These are phyloP conservation scores for Thielaviopsis ethacetica DNA, from an alignment of 2,329 filamentous ascomycete genomes.

Conservation along the genomic window DNA sequence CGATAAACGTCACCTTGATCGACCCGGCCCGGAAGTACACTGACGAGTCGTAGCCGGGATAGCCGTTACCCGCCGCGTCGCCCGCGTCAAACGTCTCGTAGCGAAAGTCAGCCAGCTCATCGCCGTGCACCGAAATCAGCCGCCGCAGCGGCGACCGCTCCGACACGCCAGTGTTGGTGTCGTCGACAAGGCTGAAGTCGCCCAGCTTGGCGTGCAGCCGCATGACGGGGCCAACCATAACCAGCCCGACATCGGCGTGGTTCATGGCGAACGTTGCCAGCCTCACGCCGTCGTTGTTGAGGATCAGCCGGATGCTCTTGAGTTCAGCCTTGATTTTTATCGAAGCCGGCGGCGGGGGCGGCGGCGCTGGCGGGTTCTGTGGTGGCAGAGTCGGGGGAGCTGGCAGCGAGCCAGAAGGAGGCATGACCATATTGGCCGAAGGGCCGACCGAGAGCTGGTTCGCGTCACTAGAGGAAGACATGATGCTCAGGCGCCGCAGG, in stretches of 20 bases:
- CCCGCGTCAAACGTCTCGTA: slow-evolving; percentile 86
- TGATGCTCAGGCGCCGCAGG: slow-evolving; percentile 8
- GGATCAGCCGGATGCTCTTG: slow-evolving; percentile 80
- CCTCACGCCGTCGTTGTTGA: slow-evolving; percentile 95
- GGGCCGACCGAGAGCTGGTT: not conserved
- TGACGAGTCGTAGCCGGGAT: slow-evolving; percentile 89
- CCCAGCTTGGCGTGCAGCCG: slow-evolving; percentile 73
- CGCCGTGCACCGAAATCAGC: slow-evolving; percentile 84
- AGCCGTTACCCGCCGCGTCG: slow-evolving; percentile 38
- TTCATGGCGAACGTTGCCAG: slow-evolving; percentile 85
- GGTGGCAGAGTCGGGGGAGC: not conserved
- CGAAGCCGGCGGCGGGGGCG: slow-evolving; percentile 34
- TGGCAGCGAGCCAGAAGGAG: too few species aligned
- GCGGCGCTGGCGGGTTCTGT: slow-evolving; percentile 12
- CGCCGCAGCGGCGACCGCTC: slow-evolving; percentile 67
- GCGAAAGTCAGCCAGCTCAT: slow-evolving; percentile 89
- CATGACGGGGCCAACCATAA: slow-evolving; percentile 74
- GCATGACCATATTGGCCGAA: not conserved
- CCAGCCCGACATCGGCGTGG: slow-evolving; percentile 80
- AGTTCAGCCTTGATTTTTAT: slow-evolving; percentile 88
- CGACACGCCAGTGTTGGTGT: slow-evolving; percentile 80
- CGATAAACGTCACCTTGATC: slow-evolving; percentile 90
- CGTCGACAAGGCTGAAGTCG: slow-evolving; percentile 76
- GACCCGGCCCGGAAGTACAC: slow-evolving; percentile 84
- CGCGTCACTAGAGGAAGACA: slow-evolving; percentile 7